Base-by-base conservation (phyloP, 2,329 filamentous ascomycete species). In the Trichophyton rubrum region DNA sequence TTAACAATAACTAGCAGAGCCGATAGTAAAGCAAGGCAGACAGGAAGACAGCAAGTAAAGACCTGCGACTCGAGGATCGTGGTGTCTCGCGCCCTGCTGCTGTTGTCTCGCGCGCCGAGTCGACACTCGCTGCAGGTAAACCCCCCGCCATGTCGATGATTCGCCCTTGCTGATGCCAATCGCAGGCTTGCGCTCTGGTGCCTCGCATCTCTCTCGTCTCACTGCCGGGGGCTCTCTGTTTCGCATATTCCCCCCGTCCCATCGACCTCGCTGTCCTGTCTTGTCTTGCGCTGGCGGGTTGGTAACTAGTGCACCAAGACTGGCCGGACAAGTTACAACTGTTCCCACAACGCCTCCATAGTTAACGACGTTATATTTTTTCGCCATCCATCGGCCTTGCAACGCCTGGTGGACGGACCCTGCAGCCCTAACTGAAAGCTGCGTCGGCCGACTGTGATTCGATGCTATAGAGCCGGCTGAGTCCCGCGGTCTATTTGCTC, bases 361-460 rank as follows among this genome's bases (percentile, higher is more conserved):
- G 27, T 30, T 30, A 30, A 30, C 27, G 27, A 30, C 27, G 6
- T 7, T 30, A n/a, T n/a, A n/a, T 30, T 27, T 27, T 30, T 38
- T 38, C 11, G 33, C 33, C 33, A 11, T 38, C 33, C 33, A 6
- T 38, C 33, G 33, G 33, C 33, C 9, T 38, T 38, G 33, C 33
- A 38, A 38, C 33, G 33, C 33, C 33, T 9, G 33, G 33, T 38
- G 33, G 33, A 38, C 33, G 22, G 51, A 33, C n/a, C 24, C 51
- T 55, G 51, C 51, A 55, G 51, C 51, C 51, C 51, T 55, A 55
- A 55, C 51, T 55, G 30, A 55, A 55, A 55, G 51, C 51, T 49
- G 45, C 45, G 22, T 49, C 45, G 33, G 45, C 45, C 51, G 7
- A n/a, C 51, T 33, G 27, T 55, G 51, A 55, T 55, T 55, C 51